Evolutionary conservation across 139 green algal genomes (phyloP).

Genomic region (Chlorella ohadii): DNA sequence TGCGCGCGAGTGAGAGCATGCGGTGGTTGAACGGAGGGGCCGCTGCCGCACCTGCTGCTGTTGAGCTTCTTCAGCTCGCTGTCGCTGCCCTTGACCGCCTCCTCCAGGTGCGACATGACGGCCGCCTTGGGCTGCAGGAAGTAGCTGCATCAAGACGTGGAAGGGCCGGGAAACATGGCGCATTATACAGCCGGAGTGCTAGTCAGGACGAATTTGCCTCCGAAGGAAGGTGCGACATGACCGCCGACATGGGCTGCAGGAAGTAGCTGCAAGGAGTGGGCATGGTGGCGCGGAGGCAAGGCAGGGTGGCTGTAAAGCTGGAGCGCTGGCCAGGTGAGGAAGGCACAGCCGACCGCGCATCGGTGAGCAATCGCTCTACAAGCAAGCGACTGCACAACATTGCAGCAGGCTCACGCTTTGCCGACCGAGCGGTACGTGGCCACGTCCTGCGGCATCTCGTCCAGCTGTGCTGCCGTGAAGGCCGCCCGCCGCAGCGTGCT

Average conservation of each 20-base stretch:
- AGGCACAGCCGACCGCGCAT: too few relatives aligned
- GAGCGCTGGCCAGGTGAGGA: too few relatives aligned
- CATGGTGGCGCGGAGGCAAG: too few relatives aligned
- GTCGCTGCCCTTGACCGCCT: constrained; percentile 20
- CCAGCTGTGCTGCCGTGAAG: constrained; percentile 50
- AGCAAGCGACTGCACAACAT: not conserved
- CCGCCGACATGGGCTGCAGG: not conserved
- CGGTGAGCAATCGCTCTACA: too few relatives aligned
- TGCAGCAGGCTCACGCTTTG: constrained; percentile 42
- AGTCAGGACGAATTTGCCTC: too few relatives aligned
- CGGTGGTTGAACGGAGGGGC: too few relatives aligned
- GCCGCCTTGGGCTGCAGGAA: constrained; percentile 45
- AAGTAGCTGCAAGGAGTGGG: not conserved
- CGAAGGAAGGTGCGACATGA: too few relatives aligned
- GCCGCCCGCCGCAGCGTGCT: constrained; percentile 41
- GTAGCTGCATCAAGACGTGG: constrained; percentile 33
- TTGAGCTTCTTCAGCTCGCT: constrained; percentile 31
- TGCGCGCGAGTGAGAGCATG: too few relatives aligned
- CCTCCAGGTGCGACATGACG: constrained; percentile 41
- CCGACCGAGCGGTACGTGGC: constrained; percentile 38
- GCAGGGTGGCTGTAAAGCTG: not conserved
- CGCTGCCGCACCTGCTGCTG: not conserved
- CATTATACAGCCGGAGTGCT: too few relatives aligned
- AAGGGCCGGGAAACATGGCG: too few relatives aligned
- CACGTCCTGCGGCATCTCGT: constrained; percentile 32